These are phyloP conservation scores for Zizania palustris DNA, from an alignment of 202 grass and related monocot genomes.

Conservation along the genomic window DNA sequence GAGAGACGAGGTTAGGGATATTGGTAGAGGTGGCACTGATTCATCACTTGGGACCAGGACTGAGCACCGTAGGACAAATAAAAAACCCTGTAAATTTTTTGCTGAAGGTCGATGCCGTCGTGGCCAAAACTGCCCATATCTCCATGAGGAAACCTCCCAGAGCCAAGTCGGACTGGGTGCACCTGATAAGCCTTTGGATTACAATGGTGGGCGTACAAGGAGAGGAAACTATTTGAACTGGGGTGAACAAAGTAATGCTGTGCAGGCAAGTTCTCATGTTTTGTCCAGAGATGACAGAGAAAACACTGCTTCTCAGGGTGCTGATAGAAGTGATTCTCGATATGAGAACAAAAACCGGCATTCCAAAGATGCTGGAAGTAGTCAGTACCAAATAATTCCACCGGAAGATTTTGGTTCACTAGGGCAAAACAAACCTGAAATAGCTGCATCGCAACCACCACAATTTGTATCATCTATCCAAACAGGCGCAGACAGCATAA, in stretches of 20 bases:
- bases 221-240: slow-evolving; percentile 52
- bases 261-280: slow-evolving; percentile 45
- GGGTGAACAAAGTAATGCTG: slow-evolving; percentile 43
- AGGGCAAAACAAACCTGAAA: slow-evolving; percentile 44
- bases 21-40: slow-evolving; percentile 63
- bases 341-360: slow-evolving; percentile 44
- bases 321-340: slow-evolving; percentile 44
- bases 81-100: slow-evolving; percentile 87
- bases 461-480: slow-evolving; percentile 37
- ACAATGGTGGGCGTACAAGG: slow-evolving; percentile 32
- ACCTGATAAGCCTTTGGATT: slow-evolving; percentile 48
- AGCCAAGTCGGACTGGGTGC: slow-evolving; percentile 45
- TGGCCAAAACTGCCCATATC: slow-evolving; percentile 76
- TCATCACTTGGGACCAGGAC: slow-evolving; percentile 56
- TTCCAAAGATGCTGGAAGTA: slow-evolving; percentile 45
- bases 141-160: slow-evolving; percentile 62
- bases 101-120: slow-evolving; percentile 72
- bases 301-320: slow-evolving; percentile 45
- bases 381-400: slow-evolving; percentile 43
- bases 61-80: slow-evolving; percentile 65
- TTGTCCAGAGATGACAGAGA: slow-evolving; percentile 46
- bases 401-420: slow-evolving; percentile 47
- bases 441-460: slow-evolving; percentile 39
- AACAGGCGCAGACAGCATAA: slow-evolving; percentile 16
- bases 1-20: slow-evolving; percentile 65